A percentile compares a stretch with the other conserved stretches of the same genome.
Conservation (phyloP, 2,329 filamentous ascomycete species). For the Alternaria novae-zelandiae region DNA sequence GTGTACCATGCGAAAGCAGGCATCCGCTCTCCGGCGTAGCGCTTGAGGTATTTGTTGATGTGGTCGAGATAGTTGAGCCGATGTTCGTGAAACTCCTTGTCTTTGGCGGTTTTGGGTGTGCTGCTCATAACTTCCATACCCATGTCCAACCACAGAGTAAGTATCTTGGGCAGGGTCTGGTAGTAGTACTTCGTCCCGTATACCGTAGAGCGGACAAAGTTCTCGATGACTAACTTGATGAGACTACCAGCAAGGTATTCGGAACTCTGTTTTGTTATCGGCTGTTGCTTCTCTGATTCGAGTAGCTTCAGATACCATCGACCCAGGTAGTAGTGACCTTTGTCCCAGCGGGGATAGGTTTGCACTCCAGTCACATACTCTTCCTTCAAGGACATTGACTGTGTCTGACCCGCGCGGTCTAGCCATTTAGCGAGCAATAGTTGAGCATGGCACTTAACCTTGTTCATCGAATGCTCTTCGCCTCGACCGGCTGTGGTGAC, state of each 20-base stretch:
- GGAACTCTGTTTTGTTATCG: constrained; percentile 70
- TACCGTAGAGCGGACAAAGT: constrained; percentile 84
- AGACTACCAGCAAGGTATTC: constrained; percentile 75
- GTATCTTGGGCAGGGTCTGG: constrained; percentile 86
- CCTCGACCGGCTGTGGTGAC: constrained; percentile 49
- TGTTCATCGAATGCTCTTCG: constrained; percentile 54
- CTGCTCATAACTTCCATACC: constrained; percentile 69
- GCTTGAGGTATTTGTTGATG: constrained; percentile 73
- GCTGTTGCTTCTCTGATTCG: constrained; percentile 83
- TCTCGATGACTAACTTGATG: constrained; percentile 88
- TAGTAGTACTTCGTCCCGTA: constrained; percentile 96
- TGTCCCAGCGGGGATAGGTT: constrained; percentile 79
- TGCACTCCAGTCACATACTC: constrained; percentile 80
- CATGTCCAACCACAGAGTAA: constrained; percentile 94
- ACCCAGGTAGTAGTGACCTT: constrained; percentile 95
- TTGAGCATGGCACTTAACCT: constrained; percentile 78
- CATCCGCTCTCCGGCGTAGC: constrained; percentile 71
- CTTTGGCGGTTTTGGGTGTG: constrained; percentile 25
- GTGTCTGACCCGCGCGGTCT: constrained; percentile 90
- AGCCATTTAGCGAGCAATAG: constrained; percentile 96
- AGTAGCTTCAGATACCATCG: constrained; percentile 97
- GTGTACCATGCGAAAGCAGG: constrained; percentile 82
- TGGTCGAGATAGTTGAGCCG: constrained; percentile 35
- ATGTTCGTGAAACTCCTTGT: constrained; percentile 42
- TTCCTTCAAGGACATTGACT: constrained; percentile 75